A percentile compares a stretch with the other conserved stretches of the same genome.
Conservation (phyloP, 176 grass and related monocot species). For the Oryza coarctata region DNA sequence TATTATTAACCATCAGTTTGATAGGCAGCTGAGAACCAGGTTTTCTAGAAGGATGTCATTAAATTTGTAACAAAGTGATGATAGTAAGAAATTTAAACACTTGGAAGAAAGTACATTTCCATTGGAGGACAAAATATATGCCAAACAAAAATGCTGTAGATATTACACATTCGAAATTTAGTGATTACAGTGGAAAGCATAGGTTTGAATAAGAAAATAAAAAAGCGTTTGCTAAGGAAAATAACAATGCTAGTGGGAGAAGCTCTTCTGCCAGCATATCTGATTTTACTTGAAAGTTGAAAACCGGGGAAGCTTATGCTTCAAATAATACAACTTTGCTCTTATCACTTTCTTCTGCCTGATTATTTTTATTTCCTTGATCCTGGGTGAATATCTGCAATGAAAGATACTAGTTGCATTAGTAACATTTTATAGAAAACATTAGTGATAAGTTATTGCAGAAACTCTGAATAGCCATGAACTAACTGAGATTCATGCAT, state of each 20-base stretch:
- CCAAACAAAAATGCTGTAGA: constrained; percentile 24
- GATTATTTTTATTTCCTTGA: constrained; percentile 97
- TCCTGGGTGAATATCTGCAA: constrained; percentile 89
- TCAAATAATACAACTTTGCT: constrained; percentile 94
- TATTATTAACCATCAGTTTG: background rate
- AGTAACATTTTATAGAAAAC: background rate
- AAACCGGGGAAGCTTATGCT: constrained; percentile 89
- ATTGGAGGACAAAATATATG: constrained; percentile 16
- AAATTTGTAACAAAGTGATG: background rate
- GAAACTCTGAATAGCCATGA: background rate
- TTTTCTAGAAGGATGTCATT: constrained; percentile 15
- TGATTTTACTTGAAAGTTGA: constrained; percentile 95
- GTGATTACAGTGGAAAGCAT: constrained; percentile 35
- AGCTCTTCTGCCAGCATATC: background rate
- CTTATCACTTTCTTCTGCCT: constrained; percentile 93
- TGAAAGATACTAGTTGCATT: background rate
- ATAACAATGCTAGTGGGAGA: constrained; percentile 33
- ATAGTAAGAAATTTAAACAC: constrained; percentile 29
- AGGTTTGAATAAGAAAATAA: constrained; percentile 20
- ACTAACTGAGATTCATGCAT: constrained; percentile 9
- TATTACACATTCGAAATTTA: constrained; percentile 34
- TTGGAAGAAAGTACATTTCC: background rate
- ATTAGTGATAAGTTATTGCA: background rate
- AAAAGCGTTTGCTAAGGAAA: constrained; percentile 28
- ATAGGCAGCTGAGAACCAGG: background rate